Evolutionary conservation across 2,329 filamentous ascomycete genomes (phyloP).

Genomic region (Dactylonectria macrodidyma): DNA sequence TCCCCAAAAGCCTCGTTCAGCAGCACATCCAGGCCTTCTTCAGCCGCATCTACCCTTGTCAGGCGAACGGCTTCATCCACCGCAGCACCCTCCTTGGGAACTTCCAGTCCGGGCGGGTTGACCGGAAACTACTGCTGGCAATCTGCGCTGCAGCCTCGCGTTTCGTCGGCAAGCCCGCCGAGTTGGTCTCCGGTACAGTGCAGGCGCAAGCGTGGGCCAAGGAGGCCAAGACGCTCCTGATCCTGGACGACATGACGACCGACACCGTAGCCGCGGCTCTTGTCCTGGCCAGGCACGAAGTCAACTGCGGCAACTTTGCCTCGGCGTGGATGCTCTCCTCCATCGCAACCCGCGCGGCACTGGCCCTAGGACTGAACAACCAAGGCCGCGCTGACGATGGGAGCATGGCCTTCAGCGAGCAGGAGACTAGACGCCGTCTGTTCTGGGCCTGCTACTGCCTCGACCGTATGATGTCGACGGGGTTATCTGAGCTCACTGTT

Average conservation of each 20-base stretch:
- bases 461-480: constrained; percentile 24
- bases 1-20: constrained; percentile 10
- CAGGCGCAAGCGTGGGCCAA: constrained; percentile 14
- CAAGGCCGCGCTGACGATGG: not conserved
- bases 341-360: constrained; percentile 14
- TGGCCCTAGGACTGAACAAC: constrained; percentile 18
- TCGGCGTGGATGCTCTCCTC: constrained; percentile 25
- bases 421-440: constrained; percentile 13
- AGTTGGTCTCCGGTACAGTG: not conserved
- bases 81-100: constrained; percentile 14
- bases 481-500: constrained; percentile 3
- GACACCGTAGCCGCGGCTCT: constrained; percentile 20
- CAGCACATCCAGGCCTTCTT: constrained; percentile 21
- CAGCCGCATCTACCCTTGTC: constrained; percentile 16
- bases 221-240: constrained; percentile 18
- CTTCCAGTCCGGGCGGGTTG: constrained; percentile 11
- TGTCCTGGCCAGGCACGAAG: constrained; percentile 14
- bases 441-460: constrained; percentile 26
- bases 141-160: constrained; percentile 16
- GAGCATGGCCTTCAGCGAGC: constrained; percentile 3
- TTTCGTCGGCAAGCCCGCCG: not conserved
- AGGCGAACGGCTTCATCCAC: constrained; percentile 20
- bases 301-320: constrained; percentile 17
- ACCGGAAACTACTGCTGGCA: constrained; percentile 14
- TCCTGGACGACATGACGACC: constrained; percentile 15